Base-by-base conservation (phyloP, 306 rosid genomes). In the Comarum palustre region DNA sequence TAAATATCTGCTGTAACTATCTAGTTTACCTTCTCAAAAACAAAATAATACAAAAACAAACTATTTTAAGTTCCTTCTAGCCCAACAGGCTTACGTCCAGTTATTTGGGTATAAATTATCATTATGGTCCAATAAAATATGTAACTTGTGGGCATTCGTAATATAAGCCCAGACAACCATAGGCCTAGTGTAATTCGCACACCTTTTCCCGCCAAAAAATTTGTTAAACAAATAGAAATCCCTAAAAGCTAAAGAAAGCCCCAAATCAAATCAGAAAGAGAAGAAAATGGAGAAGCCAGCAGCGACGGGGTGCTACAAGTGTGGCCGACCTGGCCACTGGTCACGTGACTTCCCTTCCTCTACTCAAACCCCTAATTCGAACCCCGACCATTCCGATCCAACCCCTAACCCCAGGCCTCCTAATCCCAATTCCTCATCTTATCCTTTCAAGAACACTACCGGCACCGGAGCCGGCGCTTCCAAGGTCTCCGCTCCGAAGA, bases 281-380 rank as follows among this genome's bases (percentile, higher is more conserved):
- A 15, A 47, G 17, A n/a, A 16, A 62, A 45, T 65, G 66, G 77
- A 61, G 64, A 80, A 79, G 67, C 54, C 87, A 34, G 73, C 85
- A 19, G 86, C 92, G n/a, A 91, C 98, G 0, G 98, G 98, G 0
- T 94, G 99, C 83, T 91, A 73, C 96, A 94, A 91, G 83, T 94
- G 99, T 54, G 99, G 99, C 32, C 84, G 88, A 50, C 97, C 99
- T 10, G 99, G 99, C 61, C 99, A 94, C 80, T 94, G 99, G 99
- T 88, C 99, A 2, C 95, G 97, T 1, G 99, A 94, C 74, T 94
- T 97, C 55, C 97, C 96, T 34, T 84, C 87, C 77, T 82, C 98
- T 15, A 68, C 86, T 71, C 34, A 85, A 0, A 69, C 50, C 39
- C 79, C 84, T 4, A 66, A 71, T 71, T 45, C 80, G 0, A 76